Base-by-base conservation (phyloP, 441 rosid species). In the Capsella rubella region DNA sequence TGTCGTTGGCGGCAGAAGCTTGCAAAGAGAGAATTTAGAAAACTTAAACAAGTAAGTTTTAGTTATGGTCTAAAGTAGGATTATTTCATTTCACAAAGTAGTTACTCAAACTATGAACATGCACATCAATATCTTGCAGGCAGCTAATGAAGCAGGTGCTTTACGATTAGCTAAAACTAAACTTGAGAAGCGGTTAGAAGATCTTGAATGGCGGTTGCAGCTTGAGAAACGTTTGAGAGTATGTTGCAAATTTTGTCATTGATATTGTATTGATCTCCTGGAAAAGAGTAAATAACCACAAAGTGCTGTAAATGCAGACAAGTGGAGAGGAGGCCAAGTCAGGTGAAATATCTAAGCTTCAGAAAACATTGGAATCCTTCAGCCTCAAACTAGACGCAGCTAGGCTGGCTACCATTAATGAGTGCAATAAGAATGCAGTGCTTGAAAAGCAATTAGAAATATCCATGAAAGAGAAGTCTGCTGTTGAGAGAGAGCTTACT, bases 171-270 rank as follows among this genome's bases (percentile, higher is more conserved):
- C 98, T 45, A 95, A 95, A 87, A 87, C 60, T 86, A 93, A 95
- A 78, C 97, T 95, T 82, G 97, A 95, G 87, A 91, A 90, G 86
- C 93, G 88, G 76, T 75, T 95, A 67, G 99, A 95, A 74, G 99
- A 95, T 79, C 88, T 95, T 57, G 85, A 96, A 50, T 93, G 93
- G 97, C 86, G 99, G 72, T 78, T 95, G 76, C 92, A 90, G 69
- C 84, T 95, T 11, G 99, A 95, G 80, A 95, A 86, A 82, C 81
- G 95, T 83, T 70, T 95, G 80, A 87, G 98, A 86, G 99, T 95
- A 95, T 73, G 77, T 47, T 67, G 35, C 76, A 75, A 40, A 3
- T n/a, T 61, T 28, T 80, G 76, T 49, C 34, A 55, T 68, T 52
- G 72, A n/a, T 77, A 21, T 55, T 54, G 46, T 46, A 53, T 32